Conservation (phyloP, 2,329 filamentous ascomycete genomes). For the Apiospora hydei region DNA sequence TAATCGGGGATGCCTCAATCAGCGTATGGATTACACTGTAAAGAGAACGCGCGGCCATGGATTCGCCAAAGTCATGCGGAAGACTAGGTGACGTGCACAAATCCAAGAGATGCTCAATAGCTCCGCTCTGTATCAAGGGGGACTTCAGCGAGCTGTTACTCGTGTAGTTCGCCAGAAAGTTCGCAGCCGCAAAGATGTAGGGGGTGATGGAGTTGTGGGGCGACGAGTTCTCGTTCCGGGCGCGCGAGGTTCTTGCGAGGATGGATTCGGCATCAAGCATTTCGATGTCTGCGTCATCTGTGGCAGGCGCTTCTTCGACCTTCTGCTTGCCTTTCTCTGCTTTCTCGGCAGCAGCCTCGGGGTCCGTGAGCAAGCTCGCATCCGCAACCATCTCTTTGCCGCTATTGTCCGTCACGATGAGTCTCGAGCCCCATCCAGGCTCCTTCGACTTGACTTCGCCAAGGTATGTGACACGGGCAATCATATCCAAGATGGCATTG, state of each 20-base stretch:
- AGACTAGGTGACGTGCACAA: conserved; percentile 84
- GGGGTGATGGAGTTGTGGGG: conserved; percentile 58
- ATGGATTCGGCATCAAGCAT: conserved; percentile 66
- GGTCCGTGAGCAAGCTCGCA: conserved; percentile 44
- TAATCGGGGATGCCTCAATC: conserved; percentile 79
- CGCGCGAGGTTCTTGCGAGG: conserved; percentile 33
- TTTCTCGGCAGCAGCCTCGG: conserved; percentile 34
- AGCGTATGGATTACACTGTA: conserved; percentile 78
- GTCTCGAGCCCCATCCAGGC: conserved; percentile 78
- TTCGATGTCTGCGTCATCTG: conserved; percentile 63
- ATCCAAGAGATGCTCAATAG: conserved; percentile 84
- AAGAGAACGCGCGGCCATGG: conserved; percentile 72
- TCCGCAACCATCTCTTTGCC: conserved; percentile 67
- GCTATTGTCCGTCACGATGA: conserved; percentile 68
- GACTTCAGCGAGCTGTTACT: conserved; percentile 75
- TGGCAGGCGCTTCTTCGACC: conserved; percentile 31
- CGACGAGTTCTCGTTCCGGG: conserved; percentile 30
- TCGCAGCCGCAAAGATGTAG: conserved; percentile 78
- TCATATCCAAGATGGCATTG: conserved; percentile 87
- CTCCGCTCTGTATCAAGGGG: conserved; percentile 79
- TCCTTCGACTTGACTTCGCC: conserved; percentile 74
- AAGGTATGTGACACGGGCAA: conserved; percentile 79
- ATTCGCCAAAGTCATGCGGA: conserved; percentile 74
- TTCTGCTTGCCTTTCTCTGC: conserved; percentile 50
- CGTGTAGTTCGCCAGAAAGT: conserved; percentile 79